A percentile compares a stretch with the other conserved stretches of the same genome.
phyloP scores from a whole-genome alignment of 2,329 filamentous ascomycete genomes.

The Macrophomina tecta region DNA sequence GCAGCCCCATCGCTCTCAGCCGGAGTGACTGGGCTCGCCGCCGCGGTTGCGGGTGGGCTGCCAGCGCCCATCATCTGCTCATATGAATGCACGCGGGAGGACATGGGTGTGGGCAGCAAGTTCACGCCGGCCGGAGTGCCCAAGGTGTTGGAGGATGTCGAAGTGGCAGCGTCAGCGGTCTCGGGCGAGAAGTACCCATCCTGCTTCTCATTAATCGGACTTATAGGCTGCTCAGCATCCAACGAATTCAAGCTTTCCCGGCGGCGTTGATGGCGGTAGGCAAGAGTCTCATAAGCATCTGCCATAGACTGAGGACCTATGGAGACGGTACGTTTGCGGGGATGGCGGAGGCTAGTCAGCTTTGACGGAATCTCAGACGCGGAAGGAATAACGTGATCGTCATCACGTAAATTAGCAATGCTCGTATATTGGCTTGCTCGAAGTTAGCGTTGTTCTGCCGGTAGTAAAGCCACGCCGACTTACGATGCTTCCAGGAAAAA shows the following conservation, averaged over 20 bases:
- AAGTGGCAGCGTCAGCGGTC: conserved; percentile 36
- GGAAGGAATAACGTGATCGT: conserved; percentile 88
- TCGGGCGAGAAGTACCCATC: conserved; percentile 28
- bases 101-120: conserved; percentile 55
- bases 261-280: conserved; percentile 78
- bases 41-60: conserved; percentile 40
- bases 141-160: conserved; percentile 31
- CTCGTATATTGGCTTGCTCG: conserved; percentile 74
- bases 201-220: conserved; percentile 29
- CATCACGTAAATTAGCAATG: conserved; percentile 73
- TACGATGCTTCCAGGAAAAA: conserved; percentile 89
- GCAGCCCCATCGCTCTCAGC: conserved; percentile 35
- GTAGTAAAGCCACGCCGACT: conserved; percentile 33
- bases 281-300: conserved; percentile 93
- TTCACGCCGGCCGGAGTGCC: conserved; percentile 49
- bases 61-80: conserved; percentile 78
- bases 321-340: conserved; percentile 81
- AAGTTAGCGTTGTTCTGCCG: not conserved
- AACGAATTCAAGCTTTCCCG: conserved; percentile 63
- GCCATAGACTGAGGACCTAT: conserved; percentile 94
- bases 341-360: conserved; percentile 80
- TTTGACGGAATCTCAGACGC: conserved; percentile 87
- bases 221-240: conserved; percentile 40
- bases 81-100: conserved; percentile 64
- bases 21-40: conserved; percentile 27